Conservation (phyloP, 805 yeast species). For the Candida adriatica region DNA sequence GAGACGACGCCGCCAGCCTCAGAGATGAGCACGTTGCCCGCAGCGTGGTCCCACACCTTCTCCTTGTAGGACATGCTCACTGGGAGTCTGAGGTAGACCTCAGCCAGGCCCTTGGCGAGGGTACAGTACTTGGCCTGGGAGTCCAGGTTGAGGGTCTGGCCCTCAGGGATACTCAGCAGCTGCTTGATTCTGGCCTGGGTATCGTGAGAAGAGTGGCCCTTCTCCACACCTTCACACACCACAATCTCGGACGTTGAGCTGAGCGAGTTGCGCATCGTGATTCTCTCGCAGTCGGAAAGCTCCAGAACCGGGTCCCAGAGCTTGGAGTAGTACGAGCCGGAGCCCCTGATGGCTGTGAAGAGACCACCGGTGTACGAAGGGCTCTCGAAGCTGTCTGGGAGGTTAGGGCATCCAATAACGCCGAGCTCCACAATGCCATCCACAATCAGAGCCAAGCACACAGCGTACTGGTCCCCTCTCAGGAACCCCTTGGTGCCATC, state of each 20-base stretch:
- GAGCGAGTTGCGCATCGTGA: slow-evolving; percentile 46
- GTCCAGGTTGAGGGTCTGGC: slow-evolving; percentile 72
- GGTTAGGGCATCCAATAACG: slow-evolving; percentile 93
- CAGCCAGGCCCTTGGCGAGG: slow-evolving; percentile 86
- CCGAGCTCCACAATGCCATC: slow-evolving; percentile 85
- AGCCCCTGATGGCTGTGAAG: slow-evolving; percentile 60
- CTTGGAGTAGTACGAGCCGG: slow-evolving; percentile 50
- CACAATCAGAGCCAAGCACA: slow-evolving; percentile 83
- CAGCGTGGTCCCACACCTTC: slow-evolving; percentile 99
- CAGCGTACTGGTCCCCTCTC: slow-evolving; percentile 95
- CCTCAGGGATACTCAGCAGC: slow-evolving; percentile 48
- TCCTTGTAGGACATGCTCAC: slow-evolving; percentile 70
- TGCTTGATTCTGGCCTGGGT: slow-evolving; percentile 73
- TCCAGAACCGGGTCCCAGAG: slow-evolving; percentile 29
- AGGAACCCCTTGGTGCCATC: slow-evolving; percentile 97
- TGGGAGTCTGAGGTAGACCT: slow-evolving; percentile 86
- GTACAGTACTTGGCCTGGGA: slow-evolving; percentile 96
- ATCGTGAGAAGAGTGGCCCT: slow-evolving; percentile 88
- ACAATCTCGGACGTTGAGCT: slow-evolving; percentile 42
- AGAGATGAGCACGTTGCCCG: slow-evolving; percentile 78
- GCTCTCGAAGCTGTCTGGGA: slow-evolving; percentile 37
- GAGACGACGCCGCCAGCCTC: slow-evolving; percentile 93
- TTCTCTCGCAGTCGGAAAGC: slow-evolving; percentile 25
- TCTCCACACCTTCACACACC: slow-evolving; percentile 92
- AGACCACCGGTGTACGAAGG: slow-evolving; percentile 57